Percentiles rank a stretch among this genome's conserved stretches.
Evolutionary conservation across 345 rosid species (phyloP).

Genomic region (Carallia pectinifolia): DNA sequence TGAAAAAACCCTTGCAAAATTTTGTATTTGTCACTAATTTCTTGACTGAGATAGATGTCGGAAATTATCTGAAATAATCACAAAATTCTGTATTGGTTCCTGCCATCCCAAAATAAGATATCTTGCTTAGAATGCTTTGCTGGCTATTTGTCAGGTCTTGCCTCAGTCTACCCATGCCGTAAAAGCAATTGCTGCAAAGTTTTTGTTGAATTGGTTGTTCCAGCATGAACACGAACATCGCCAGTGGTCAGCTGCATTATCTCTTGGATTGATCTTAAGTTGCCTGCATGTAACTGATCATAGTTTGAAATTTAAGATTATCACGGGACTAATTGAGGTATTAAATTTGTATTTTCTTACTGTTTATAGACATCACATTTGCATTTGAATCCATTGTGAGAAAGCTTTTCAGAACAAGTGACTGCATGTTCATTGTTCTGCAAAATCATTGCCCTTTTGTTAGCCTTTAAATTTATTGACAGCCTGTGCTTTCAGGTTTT

Average conservation of each 20-base stretch:
- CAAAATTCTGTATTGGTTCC: not conserved
- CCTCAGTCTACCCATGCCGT: constrained; percentile 77
- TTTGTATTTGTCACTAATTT: not conserved
- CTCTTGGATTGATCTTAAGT: constrained; percentile 83
- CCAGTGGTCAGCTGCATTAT: constrained; percentile 92
- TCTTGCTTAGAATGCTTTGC: constrained; percentile 10
- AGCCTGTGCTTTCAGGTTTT: constrained; percentile 58
- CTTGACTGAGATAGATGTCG: not conserved
- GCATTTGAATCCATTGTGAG: not conserved
- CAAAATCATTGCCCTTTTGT: not conserved
- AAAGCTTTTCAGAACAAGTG: constrained; percentile 9
- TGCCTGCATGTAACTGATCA: constrained; percentile 80
- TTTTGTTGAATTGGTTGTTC: constrained; percentile 72
- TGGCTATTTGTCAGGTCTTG: constrained; percentile 54
- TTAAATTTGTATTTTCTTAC: constrained; percentile 11
- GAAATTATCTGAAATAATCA: not conserved
- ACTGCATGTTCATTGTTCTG: not conserved
- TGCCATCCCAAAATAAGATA: not conserved
- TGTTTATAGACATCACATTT: not conserved
- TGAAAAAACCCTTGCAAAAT: not conserved
- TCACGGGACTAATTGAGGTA: constrained; percentile 80
- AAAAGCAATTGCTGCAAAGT: constrained; percentile 75
- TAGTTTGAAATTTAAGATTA: constrained; percentile 69
- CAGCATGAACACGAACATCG: constrained; percentile 86
- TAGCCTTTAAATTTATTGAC: not conserved